Evolutionary conservation across 306 rosid genomes (phyloP), one percentile per base, ranked within the genome.

Genomic region (Glycine soja): DNA sequence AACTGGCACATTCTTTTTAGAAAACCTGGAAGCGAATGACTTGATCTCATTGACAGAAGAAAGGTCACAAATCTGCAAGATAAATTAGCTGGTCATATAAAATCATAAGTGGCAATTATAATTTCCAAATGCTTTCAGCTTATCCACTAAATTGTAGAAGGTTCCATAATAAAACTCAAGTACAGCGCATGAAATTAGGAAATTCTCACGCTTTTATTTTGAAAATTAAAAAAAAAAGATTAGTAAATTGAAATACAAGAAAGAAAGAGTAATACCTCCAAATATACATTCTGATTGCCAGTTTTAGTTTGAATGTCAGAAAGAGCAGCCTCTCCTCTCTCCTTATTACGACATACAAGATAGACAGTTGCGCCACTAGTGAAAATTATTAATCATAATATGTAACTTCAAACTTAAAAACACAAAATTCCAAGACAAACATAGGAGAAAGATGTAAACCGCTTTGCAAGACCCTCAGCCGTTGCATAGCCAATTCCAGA

Each of bases 401-500:
- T 7, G 8, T 43, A 57, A 70, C 32, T 78, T 48, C 7, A 62
- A 42, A 46, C 78, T 53, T 18, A 36, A 34, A 56, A 75, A 19
- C 19, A 4, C 5, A 46, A 57, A 69, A 48, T 40, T 53, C 10
- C 46, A 79, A 13, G 76, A 32, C 32, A 70, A 76, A 50, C 69
- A 69, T 9, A 12, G 74, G 62, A 80, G 58, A 69, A 77, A 64
- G 65, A 80, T 88, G 30, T 16, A 82, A 56, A 93, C 99, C 94
- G 94, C 24, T 87, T 86, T 32, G 99, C 99, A 53, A 95, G 91
- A 84, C 92, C 96, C 91, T 91, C 81, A 0, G 98, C 99, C 15
- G 98, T 70, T n/a, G 98, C 92, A 75, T 86, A 91, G 65, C 97
- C 99, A 75, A 95, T 84, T 82, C 99, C 99, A 8, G 99, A 95